Base-by-base conservation (phyloP, 441 rosid species). In the Arabidopsis lyrata region DNA sequence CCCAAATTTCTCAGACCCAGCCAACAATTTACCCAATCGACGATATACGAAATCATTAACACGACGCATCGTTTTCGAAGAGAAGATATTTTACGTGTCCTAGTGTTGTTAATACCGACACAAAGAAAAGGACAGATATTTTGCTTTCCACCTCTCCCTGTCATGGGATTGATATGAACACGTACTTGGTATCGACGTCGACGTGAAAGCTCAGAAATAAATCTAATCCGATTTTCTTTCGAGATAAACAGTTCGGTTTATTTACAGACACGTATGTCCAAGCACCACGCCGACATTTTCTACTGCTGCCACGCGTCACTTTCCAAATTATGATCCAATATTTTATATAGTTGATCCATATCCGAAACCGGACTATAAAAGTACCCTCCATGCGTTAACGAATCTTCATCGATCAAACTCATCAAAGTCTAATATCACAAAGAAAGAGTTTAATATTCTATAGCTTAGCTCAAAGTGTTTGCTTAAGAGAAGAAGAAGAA, bases 401-500 rank as follows among this genome's bases (percentile, higher is more conserved):
- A 58, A 49, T 3, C 29, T 55, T 78, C 74, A 41, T 70, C 71
- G 12, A 74, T 52, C 52, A 49, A 42, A 59, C 59, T 20, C 69
- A 63, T 42, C 56, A 15, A 32, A 57, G 5, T 64, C 16, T 48
- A 14, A 31, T 64, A 47, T 64, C 13, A 32, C 50, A 27, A 62
- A 62, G 34, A 20, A 22, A 60, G 36, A 4, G 39, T 36, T 36
- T 7, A 2, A 4, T 29, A 1, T n/a, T 1, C 31, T 1, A 18
- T 27, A 24, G 14, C 63, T 16, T 22, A 22, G 24, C n/a, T 66
- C 70, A 78, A 84, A 77, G 72, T 81, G 38, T 82, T 83, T 76
- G 18, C 8, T 84, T 81, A 80, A 10, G 10, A 36, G 63, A 39
- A 6, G 11, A 52, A 60, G 70, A 63, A 36, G 63, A 39, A 6